Base-by-base conservation (phyloP, 805 yeast species). In the Scheffersomyces lignosus region DNA sequence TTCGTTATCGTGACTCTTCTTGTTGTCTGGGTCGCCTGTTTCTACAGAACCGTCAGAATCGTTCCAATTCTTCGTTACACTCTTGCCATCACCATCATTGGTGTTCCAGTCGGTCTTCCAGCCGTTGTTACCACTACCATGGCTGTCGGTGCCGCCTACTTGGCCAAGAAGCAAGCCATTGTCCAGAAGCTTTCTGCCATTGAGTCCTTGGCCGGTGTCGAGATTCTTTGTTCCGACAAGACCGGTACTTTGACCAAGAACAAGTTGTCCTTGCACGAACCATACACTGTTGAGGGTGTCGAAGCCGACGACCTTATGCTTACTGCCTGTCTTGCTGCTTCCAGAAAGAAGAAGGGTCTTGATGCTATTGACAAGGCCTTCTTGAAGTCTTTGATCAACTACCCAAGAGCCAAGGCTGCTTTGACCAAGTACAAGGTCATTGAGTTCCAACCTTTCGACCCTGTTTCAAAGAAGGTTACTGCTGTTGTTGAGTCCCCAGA, bases 141-240 rank as follows among this genome's bases (percentile, higher is more conserved):
- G 96, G 97, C 97, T 70, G 97, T 90, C 72, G 97, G 97, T 82
- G 97, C 96, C 69, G 96, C 96, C 64, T 87, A 89, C 84, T 77
- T 89, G 64, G 96, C 96, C 60, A 87, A 88, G 81, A 89, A 88
- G 74, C 87, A 87, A 74, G 96, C 96, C 56, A 89, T 89, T 78
- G 97, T 89, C 59, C 96, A 89, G 74, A 89, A 89, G 69, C 78
- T 89, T 62, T 86, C 96, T 68, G 96, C 96, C 53, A 89, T 89
- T 74, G 97, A 89, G 75, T 89, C 96, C 48, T 77, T 89, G 56
- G 97, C 96, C 52, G 96, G 96, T 82, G 96, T 89, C 62, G 96
- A 90, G 75, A 87, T 89, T 71, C 79, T 89, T 69, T 89, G 97
- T 83, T 89, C 96, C 58, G 97, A 89, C 75, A 89, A 89, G 75